Conservation (phyloP, 2,329 filamentous ascomycete species). For the Aspergillus oerlinghausenensis region DNA sequence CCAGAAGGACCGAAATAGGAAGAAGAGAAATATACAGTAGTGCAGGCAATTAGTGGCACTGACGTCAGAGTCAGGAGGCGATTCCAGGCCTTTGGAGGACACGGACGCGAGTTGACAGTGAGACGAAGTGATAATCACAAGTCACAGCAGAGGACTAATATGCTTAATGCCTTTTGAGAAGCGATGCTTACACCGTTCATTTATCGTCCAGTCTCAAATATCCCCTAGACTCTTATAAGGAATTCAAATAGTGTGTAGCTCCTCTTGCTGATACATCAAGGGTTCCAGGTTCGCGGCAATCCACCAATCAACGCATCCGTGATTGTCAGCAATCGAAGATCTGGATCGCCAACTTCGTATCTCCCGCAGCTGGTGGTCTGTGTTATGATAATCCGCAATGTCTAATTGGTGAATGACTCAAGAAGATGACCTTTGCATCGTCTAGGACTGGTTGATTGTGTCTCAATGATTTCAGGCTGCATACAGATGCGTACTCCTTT, state of each 20-base stretch:
- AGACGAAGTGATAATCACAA: background rate
- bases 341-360: background rate
- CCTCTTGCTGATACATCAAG: background rate
- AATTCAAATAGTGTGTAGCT: background rate
- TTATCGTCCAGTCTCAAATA: background rate
- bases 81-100: slow-evolving; percentile 1
- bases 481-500: background rate
- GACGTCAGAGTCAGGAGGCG: slow-evolving; percentile 6
- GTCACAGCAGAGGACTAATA: background rate
- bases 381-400: background rate
- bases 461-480: background rate
- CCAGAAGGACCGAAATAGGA: background rate
- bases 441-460: background rate
- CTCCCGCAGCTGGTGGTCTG: background rate
- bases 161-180: background rate
- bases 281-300: background rate
- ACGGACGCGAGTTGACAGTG: background rate
- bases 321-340: slow-evolving; percentile 8
- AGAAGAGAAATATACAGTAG: background rate
- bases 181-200: background rate
- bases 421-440: background rate
- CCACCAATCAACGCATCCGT: slow-evolving; percentile 6
- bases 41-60: slow-evolving; percentile 2
- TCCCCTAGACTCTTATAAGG: background rate
- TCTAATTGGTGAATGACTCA: background rate